A percentile compares a stretch with the other conserved stretches of the same genome.
phyloP scores from a whole-genome alignment of 2,329 filamentous ascomycete species.

The Trichoderma sp. region DNA sequence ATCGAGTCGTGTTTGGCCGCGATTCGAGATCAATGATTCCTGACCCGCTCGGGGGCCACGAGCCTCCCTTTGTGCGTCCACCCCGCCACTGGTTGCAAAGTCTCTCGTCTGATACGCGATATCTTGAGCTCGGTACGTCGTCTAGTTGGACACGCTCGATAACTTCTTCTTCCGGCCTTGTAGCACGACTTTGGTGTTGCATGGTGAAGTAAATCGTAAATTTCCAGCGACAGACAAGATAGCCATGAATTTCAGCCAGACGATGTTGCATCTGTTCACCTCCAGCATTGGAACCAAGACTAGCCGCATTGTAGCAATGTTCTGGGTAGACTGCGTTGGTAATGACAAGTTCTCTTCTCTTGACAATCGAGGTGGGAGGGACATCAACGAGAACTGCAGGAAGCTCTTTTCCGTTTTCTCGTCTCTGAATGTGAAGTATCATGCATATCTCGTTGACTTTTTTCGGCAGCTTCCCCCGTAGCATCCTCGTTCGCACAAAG shows the following conservation, averaged over 20 bases:
- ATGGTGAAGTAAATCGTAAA: constrained; percentile 30
- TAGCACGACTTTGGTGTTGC: constrained; percentile 23
- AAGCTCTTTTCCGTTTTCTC: constrained; percentile 32
- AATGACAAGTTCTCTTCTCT: constrained; percentile 44
- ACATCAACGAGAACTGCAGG: constrained; percentile 46
- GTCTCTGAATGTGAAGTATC: constrained; percentile 38
- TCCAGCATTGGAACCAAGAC: constrained; percentile 23
- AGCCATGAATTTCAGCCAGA: constrained; percentile 25
- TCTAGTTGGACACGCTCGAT: constrained; percentile 33
- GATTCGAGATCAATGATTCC: constrained; percentile 27
- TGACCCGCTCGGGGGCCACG: constrained; percentile 28
- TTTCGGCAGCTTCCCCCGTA: constrained; percentile 38
- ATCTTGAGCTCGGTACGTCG: constrained; percentile 33
- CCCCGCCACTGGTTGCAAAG: constrained; percentile 38
- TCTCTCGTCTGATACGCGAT: constrained; percentile 31
- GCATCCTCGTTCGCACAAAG: constrained; percentile 35
- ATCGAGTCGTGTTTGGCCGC: not conserved
- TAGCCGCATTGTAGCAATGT: constrained; percentile 29
- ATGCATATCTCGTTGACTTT: constrained; percentile 45
- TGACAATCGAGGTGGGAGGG: constrained; percentile 35
- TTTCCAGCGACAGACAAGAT: constrained; percentile 55
- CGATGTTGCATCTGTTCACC: not conserved
- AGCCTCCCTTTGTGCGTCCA: constrained; percentile 32
- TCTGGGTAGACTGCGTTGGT: constrained; percentile 55
- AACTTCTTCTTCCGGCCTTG: constrained; percentile 37